Conservation (phyloP, 306 rosid species). For the Pyrus communis region DNA sequence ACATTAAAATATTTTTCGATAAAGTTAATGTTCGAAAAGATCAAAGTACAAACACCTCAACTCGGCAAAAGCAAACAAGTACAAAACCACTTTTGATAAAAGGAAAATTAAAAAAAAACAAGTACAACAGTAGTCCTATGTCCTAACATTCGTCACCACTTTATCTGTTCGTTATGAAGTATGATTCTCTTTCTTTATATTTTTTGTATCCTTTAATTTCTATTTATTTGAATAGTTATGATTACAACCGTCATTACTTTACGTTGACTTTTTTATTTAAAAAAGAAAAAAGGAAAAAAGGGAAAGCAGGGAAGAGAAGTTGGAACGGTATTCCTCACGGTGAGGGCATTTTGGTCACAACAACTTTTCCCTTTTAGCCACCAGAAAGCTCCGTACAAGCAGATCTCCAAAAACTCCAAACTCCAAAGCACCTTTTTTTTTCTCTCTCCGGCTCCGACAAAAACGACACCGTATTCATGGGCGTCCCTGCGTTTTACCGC, state of each 20-base stretch:
- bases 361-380: neutral
- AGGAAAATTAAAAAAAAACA: no score
- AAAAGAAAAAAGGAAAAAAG: no score
- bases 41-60: neutral
- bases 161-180: neutral
- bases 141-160: neutral
- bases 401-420: neutral
- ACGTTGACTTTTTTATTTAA: no score
- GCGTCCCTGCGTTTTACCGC: constrained; percentile 95
- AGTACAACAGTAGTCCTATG: no score
- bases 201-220: no score
- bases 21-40: neutral
- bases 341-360: neutral
- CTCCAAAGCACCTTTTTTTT: no score
- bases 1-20: no score
- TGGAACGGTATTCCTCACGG: neutral
- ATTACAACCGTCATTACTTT: no score
- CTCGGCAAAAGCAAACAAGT: neutral
- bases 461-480: constrained; percentile 55
- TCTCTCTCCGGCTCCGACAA: neutral
- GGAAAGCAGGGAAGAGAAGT: no score
- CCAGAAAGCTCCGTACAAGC: neutral
- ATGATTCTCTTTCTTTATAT: no score
- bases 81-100: neutral
- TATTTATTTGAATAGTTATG: no score